Conservation (phyloP, 2,329 filamentous ascomycete genomes). For the Teratosphaeria gauchensis region DNA sequence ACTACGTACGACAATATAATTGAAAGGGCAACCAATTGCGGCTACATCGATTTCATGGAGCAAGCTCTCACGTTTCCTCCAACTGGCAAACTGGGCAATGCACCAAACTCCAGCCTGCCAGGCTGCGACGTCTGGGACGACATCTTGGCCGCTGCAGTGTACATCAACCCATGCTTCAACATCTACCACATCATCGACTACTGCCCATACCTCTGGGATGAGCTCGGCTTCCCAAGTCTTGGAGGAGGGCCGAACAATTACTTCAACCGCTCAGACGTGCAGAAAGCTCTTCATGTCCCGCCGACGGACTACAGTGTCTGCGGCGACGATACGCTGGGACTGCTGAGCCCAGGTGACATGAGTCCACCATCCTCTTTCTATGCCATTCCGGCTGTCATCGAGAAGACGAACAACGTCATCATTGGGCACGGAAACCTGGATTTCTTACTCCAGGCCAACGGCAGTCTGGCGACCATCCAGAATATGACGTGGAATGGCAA, state of each 20-base stretch:
- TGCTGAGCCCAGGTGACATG: constrained; percentile 5
- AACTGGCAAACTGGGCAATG: constrained; percentile 10
- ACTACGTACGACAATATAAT: constrained; percentile 30
- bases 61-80: constrained; percentile 35
- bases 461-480: constrained; percentile 19
- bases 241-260: constrained; percentile 13
- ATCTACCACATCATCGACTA: constrained; percentile 23
- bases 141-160: constrained; percentile 21
- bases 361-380: constrained; percentile 13
- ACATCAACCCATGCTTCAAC: constrained; percentile 26
- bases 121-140: constrained; percentile 24
- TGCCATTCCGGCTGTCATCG: constrained; percentile 20
- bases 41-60: constrained; percentile 38
- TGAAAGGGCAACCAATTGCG: constrained; percentile 25
- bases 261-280: constrained; percentile 27
- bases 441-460: constrained; percentile 19
- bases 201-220: constrained; percentile 20
- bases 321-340: constrained; percentile 15
- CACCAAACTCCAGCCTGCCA: constrained; percentile 4
- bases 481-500: constrained; percentile 24
- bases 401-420: constrained; percentile 25
- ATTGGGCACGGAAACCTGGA: constrained; percentile 21
- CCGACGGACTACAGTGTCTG: constrained; percentile 20
- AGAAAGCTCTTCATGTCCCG: constrained; percentile 26
- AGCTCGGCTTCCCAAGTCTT: constrained; percentile 14